These are phyloP conservation scores for Rubus idaeus DNA, from an alignment of 306 rosid species.

Conservation along the genomic window DNA sequence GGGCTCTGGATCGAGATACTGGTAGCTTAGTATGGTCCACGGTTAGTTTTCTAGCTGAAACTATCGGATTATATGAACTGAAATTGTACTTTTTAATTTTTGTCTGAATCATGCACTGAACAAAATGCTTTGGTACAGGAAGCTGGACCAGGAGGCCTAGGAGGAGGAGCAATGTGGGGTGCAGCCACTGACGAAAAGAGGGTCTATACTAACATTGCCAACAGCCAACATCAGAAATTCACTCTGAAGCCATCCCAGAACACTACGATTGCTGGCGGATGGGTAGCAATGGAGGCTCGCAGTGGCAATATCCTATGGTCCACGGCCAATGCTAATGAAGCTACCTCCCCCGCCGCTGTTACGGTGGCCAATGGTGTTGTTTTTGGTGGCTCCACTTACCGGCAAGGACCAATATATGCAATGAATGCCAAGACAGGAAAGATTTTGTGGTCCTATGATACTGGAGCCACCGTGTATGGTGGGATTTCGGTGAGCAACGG, in stretches of 20 bases:
- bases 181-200: conserved; percentile 57
- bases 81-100: neutral
- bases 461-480: conserved; percentile 46
- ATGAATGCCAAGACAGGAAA: conserved; percentile 42
- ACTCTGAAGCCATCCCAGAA: conserved; percentile 44
- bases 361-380: conserved; percentile 55
- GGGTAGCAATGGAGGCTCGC: conserved; percentile 58
- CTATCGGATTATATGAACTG: neutral
- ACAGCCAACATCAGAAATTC: conserved; percentile 39
- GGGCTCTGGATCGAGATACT: conserved; percentile 59
- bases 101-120: neutral
- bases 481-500: conserved; percentile 57
- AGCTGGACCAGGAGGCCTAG: conserved; percentile 56
- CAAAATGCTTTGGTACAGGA: conserved; percentile 26
- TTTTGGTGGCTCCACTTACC: conserved; percentile 44
- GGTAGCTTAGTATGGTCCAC: conserved; percentile 46
- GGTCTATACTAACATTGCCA: conserved; percentile 57
- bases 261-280: conserved; percentile 47
- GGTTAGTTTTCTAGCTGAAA: conserved; percentile 27
- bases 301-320: conserved; percentile 55
- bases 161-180: conserved; percentile 63
- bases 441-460: conserved; percentile 45
- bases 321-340: conserved; percentile 30
- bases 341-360: conserved; percentile 37
- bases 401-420: conserved; percentile 43